Base-by-base conservation (phyloP, 2,329 filamentous ascomycete genomes). In the Rhinocladiella mackenziei region DNA sequence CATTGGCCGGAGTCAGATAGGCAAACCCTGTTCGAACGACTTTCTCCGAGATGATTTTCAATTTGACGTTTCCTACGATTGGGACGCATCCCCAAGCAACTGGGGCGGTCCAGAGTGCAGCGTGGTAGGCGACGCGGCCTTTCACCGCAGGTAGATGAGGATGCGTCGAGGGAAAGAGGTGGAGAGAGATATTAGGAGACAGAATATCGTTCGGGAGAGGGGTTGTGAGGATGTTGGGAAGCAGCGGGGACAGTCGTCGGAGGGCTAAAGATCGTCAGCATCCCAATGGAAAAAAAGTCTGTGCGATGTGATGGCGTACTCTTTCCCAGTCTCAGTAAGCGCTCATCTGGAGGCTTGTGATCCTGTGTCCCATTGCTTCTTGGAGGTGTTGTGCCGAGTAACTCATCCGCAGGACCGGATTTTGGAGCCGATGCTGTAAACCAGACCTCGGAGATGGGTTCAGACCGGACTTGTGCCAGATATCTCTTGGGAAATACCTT, bases 71-170 rank as follows among this genome's bases (percentile, higher is more conserved):
- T 55, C 91, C 89, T 22, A 96, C 77, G 14, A 97, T 79, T 2
- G 92, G 92, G 1, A 98, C 77, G 19, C 86, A 81, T 59, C 94
- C 94, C 92, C 92, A 98, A 20, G 89, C 91, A 39, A 98, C 84
- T 0, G 92, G 92, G 0, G 89, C 89, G 0, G 92, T 96, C 89
- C 89, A 97, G 26, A 98, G 73, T 2, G 92, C 92, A 13, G 92
- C 91, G 25, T 85, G 85, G 65, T 98, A 98, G 35, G 88, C 84
- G 25, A 96, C 84, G 34, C 86, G 81, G 39, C 92, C 92, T 19
- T 86, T 87, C 29, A 97, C 92, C n/a, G 81, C 85, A 23, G 92
- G 92, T 2, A 98, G 85, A 53, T 74, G 71, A n/a, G 70, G 71
- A 51, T 74, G 71, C 3, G 71, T 73, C 3, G 79, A 83, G 14